Percentiles rank a stretch among this genome's conserved stretches.
Conservation (phyloP, 768 basidiomycete genomes). For the Tricholoma saponaceum region DNA sequence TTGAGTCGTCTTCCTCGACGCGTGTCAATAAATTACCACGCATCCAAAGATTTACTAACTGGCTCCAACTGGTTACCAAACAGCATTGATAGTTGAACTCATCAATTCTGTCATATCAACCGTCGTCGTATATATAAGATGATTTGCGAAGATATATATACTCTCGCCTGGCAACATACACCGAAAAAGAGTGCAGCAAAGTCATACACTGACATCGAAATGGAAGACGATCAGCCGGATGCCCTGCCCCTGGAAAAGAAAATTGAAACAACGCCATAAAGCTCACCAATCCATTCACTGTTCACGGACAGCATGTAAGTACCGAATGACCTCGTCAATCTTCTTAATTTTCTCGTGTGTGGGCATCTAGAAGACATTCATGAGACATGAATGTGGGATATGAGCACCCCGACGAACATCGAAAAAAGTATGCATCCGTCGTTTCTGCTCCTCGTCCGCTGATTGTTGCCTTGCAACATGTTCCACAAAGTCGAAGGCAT, state of each 20-base stretch:
- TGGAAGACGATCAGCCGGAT: too few species aligned
- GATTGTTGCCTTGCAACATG: constrained; percentile 36
- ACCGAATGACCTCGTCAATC: constrained; percentile 45
- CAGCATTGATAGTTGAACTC: too few species aligned
- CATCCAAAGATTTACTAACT: too few species aligned
- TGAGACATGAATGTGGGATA: not conserved
- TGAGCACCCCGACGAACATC: constrained; percentile 30
- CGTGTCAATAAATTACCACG: too few species aligned
- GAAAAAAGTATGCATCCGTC: constrained; percentile 47
- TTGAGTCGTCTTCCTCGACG: too few species aligned
- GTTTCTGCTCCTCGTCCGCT: constrained; percentile 33
- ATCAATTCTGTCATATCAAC: too few species aligned
- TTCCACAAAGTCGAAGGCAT: constrained; percentile 40
- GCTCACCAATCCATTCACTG: not conserved
- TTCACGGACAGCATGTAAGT: constrained; percentile 19
- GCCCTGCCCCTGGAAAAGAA: not conserved
- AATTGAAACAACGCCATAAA: not conserved
- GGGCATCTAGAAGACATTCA: constrained; percentile 37
- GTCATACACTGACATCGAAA: too few species aligned
- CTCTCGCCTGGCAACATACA: too few species aligned
- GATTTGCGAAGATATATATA: too few species aligned
- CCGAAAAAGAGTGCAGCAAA: too few species aligned
- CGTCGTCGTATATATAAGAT: too few species aligned
- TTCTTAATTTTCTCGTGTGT: constrained; percentile 49
- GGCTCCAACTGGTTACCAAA: too few species aligned